Percentiles rank a stretch among this genome's conserved stretches.
Evolutionary conservation across 305 asterid species (phyloP).

Genomic region (Fraxinus angustifolia): DNA sequence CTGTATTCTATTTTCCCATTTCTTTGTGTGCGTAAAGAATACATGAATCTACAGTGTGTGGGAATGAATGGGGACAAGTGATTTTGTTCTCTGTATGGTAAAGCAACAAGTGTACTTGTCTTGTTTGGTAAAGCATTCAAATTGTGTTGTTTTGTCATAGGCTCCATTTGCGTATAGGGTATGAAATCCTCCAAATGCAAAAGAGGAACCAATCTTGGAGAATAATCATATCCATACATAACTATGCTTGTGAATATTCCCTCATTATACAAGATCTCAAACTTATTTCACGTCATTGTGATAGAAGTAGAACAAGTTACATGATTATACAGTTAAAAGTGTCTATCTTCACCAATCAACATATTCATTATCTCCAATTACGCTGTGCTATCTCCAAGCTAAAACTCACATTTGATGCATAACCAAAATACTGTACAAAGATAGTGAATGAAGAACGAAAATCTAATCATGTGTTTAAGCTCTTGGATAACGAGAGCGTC

Average conservation of each 20-base stretch:
- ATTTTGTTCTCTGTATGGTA: constrained; percentile 40
- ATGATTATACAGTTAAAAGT: background rate
- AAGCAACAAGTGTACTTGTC: constrained; percentile 53
- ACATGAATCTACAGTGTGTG: background rate
- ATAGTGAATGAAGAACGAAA: constrained; percentile 2
- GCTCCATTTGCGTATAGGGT: background rate
- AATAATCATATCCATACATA: background rate
- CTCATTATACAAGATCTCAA: background rate
- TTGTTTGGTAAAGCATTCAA: constrained; percentile 22
- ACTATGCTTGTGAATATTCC: background rate
- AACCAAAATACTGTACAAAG: constrained; percentile 41
- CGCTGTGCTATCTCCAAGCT: constrained; percentile 21
- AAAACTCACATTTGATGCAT: constrained; percentile 18
- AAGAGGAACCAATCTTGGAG: background rate
- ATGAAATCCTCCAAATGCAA: background rate
- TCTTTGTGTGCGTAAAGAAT: background rate
- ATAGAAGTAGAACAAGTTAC: background rate
- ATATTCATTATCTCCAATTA: background rate
- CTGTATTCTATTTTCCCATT: background rate
- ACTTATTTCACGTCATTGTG: background rate
- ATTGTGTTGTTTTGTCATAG: constrained; percentile 37
- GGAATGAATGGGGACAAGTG: constrained; percentile 33
- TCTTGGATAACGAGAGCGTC: constrained; percentile 81
- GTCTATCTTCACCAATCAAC: background rate
- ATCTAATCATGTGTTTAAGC: constrained; percentile 32